Evolutionary conservation across 352 stramenopile genomes (phyloP), one percentile per base, ranked within the genome.

Genomic region (Pythium folliculosum): DNA sequence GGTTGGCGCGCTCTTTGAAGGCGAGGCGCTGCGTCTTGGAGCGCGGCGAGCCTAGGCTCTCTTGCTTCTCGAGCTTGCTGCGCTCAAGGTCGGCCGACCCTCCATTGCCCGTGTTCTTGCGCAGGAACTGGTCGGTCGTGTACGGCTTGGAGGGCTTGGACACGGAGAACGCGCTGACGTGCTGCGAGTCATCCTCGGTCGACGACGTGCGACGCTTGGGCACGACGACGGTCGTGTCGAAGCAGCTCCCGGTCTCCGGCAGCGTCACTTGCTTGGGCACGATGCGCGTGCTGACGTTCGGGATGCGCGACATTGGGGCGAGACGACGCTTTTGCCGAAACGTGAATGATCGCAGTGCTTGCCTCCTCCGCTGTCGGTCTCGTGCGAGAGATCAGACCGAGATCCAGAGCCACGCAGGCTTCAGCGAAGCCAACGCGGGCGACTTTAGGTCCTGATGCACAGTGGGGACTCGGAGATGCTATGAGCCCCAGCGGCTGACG

Each of bases 1-100:
- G 97, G 71, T 99, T 99, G 1, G 91, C 69, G 13, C 96, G 84
- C 72, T 98, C 92, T 45, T 86, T 82, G 72, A 98, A 99, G 16
- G 96, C 96, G n/a, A 71, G 68, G 0, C 76, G 84, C 23, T 88
- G 64, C 64, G 62, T 77, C 54, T 86, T 84, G 22, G 73, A 76
- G 16, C 78, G 77, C 22, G 80, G 81, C 2, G 84, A 89, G 19
- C 75, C 40, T 12, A 51, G 69, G 10, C 75, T 81, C 6, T 81
- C 73, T 38, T 82, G 77, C 19, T 86, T 75, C 6, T 71, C 53
- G 5, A 78, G 66, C 59, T 89, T 90, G 22, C 67, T 30, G 43
- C 84, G 85, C 48, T 94, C 81, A 16, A 88, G 52, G 78, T 95
- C 76, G 30, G 82, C 78, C 17, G 69, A 97, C 22, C 96, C 95